phyloP scores from a whole-genome alignment of 2,329 filamentous ascomycete species.

The Ophiobolus disseminans region DNA sequence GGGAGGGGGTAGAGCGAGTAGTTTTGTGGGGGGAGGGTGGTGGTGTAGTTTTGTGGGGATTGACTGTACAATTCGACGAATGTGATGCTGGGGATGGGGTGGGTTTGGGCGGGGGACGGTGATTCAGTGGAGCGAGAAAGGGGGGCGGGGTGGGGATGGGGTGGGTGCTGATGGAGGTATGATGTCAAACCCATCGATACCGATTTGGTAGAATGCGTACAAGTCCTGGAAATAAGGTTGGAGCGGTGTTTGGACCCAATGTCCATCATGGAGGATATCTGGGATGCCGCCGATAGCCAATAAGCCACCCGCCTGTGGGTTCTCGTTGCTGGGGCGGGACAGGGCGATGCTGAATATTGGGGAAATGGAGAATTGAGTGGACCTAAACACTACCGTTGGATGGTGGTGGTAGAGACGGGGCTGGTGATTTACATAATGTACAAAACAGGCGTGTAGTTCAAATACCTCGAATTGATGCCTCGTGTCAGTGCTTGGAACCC shows the following conservation, averaged over 20 bases:
- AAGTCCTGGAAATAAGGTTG: slow-evolving; percentile 12
- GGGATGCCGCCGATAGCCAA: slow-evolving; percentile 43
- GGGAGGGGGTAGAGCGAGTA: neutral
- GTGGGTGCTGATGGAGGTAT: slow-evolving; percentile 6
- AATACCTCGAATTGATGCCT: slow-evolving; percentile 6
- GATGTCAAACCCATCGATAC: slow-evolving; percentile 33
- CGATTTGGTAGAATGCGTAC: slow-evolving; percentile 37
- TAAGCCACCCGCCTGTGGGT: slow-evolving; percentile 27
- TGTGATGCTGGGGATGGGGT: neutral
- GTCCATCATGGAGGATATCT: slow-evolving; percentile 14
- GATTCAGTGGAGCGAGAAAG: too few species aligned
- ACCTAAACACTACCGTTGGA: slow-evolving; percentile 10
- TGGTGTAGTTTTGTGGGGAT: neutral
- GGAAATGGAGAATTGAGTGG: slow-evolving; percentile 14
- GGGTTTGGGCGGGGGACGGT: neutral
- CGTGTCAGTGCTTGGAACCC: slow-evolving; percentile 30
- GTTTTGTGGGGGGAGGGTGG: neutral
- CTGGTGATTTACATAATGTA: slow-evolving; percentile 30
- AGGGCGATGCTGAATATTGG: slow-evolving; percentile 37
- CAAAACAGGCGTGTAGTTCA: slow-evolving; percentile 33
- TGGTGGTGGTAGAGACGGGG: neutral
- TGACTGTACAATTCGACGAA: neutral
- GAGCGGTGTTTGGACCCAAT: slow-evolving; percentile 28
- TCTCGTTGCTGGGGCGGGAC: slow-evolving; percentile 16
- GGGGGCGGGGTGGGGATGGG: neutral